Base-by-base conservation (phyloP, 495 filamentous ascomycete genomes). In the Immersiella caudata region DNA sequence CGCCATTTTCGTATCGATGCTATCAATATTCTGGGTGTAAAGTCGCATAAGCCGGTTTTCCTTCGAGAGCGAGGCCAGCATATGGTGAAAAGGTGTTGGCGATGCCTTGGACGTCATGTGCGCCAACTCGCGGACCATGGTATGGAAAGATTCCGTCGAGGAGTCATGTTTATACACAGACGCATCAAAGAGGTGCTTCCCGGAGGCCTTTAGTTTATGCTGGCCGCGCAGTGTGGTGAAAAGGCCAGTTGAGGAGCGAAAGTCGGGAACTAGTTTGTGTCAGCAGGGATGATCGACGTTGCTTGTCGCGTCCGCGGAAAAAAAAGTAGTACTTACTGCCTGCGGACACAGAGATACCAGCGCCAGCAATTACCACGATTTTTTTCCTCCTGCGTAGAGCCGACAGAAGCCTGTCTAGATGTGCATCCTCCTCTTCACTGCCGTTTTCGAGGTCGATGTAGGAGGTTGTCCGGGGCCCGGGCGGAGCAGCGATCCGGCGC, bases 1-100 rank as follows among this genome's bases (percentile, higher is more conserved):
- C 27, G 86, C 80, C 80, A 98, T 87, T 18, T 89, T 87, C 7
- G 92, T 95, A 70, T 99, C 95, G 67, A 99, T 89, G 56, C 92
- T 91, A 77, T 99, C 95, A 21, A 99, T 94, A 69, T 99, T 99
- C 71, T 99, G 95, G 11, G 90, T 93, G 77, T 99, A 99, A 9
- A 99, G 83, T 22, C 95, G 92, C 70, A 97, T 82, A n/a, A 99
- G 82, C 2, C 95, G 91, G 52, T 89, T 92, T 76, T 97, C 92
- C 40, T 90, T 84, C n/a, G 94, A 91, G 14, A 99, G 81, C 5
- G 91, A 93, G 49, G 96, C 95, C 29, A 99, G 85, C 80, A 99
- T 86, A 75, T 97, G 90, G 81, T 99, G 95, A 75, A 99, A 99
- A 16, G 87, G 82, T 26, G 95, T 98, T 16, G 95, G 93, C 62